Base-by-base conservation (phyloP, 1,284 basidiomycete genomes). In the Boletellus deceptivus region DNA sequence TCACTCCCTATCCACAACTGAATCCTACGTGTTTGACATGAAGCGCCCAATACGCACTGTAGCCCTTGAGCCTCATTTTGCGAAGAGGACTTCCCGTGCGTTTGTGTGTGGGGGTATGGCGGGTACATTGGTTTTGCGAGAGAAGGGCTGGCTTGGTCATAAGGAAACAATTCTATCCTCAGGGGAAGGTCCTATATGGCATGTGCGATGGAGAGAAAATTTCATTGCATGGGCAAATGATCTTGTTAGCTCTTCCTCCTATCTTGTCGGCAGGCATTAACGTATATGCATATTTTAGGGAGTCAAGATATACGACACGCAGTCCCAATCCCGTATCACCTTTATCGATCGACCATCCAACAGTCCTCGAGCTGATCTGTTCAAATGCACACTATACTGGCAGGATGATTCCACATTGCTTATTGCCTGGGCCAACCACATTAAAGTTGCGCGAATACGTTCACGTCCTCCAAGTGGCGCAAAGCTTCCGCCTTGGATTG, bases 201-300 rank as follows among this genome's bases (percentile, higher is more conserved):
- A 87, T 34, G 83, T 86, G 5, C 80, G 88, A 50, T 99, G 97
- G 97, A 77, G 83, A 59, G 87, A 84, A 2, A 81, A 82, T 49
- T 76, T 98, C 25, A 93, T 98, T 53, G 94, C 93, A 0, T 99
- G 97, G 97, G 93, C 96, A 2, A 97, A 94, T 61, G 97, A 99
- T 68, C 65, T 86, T 38, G 91, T 92, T 59, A 59, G 84, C 50
- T 62, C 31, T 45, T 35, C 47, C 27, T 46, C 6, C 39, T 42
- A 5, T 20, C 13, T 34, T 40, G 14, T 27, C 42, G 9, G 9
- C 22, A 7, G 16, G 18, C 17, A 37, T n/a, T 24, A 13, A 42
- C 22, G 16, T 16, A 16, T 29, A 36, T 52, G 9, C 24, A 36
- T 38, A 20, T 46, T 11, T 53, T 25, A 92, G 86, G 97, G 97